Evolutionary conservation across 371 early-diverging fungal genomes (phyloP), one percentile per base, ranked within the genome.

Genomic region (Mortierella sp.): DNA sequence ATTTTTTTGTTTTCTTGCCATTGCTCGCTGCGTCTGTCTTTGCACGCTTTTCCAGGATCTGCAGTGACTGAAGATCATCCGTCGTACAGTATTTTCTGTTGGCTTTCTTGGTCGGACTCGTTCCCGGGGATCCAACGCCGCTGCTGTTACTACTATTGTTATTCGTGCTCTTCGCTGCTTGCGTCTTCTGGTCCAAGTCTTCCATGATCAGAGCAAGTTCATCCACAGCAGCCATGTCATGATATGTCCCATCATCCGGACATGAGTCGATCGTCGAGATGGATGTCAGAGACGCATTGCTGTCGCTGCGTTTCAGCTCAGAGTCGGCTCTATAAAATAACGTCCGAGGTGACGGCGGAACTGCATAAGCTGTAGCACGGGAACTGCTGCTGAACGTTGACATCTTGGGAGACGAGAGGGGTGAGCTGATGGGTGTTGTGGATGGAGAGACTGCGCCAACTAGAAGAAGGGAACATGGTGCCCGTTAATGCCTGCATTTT

Each of bases 1-100:
- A 26, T 30, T 66, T 66, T 39, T 58, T 67, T 8, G 59, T 0
- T 37, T 67, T 67, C 51, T 63, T 67, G 14, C 21, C 41, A 6
- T 21, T 58, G 3, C 31, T 9, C 24, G 46, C 24, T 14, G 28
- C 24, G 1, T 34, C 37, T 4, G 37, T 11, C 37, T 4, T 11
- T 27, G n/a, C 44, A 50, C 49, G 41, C 27, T 50, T 43, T 5
- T 43, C 60, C 50, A 31, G 9, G 3, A 37, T 42, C 47, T 52
- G 32, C 5, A 28, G 24, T 5, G 41, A 24, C 17, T 17, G 42
- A 28, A 48, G 51, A 47, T 68, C 61, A 14, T 51, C 28, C n/a
- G 41, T 42, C 0, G 53, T 32, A 24, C 52, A 43, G 31, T 53
- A 57, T 11, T 43, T 50, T 21, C 47, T 39, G 1, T 26, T 8